Evolutionary conservation across 768 basidiomycete species (phyloP).

Genomic region (Phaeotremella fagi): DNA sequence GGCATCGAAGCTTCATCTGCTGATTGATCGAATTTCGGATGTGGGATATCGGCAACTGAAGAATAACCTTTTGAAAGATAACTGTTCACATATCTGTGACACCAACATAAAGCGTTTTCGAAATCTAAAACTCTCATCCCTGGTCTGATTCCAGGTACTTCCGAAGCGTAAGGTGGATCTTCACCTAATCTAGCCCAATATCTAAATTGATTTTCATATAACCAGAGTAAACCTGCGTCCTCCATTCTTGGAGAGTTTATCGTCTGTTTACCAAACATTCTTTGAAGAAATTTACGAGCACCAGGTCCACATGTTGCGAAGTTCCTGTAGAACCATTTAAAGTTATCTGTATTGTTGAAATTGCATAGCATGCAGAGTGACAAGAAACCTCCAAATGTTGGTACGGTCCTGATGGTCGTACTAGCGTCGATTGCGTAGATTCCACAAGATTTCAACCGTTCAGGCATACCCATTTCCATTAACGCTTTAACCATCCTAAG

Average conservation of each 20-base stretch:
- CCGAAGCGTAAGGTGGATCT: slow-evolving; percentile 20
- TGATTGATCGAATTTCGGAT: slow-evolving; percentile 2
- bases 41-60: slow-evolving; percentile 77
- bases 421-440: slow-evolving; percentile 25
- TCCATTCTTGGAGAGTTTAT: slow-evolving; percentile 25
- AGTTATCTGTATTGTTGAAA: slow-evolving; percentile 16
- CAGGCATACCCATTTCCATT: slow-evolving; percentile 22
- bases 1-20: slow-evolving; percentile 7
- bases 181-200: slow-evolving; percentile 24
- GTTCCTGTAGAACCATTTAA: slow-evolving; percentile 17
- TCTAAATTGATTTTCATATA: slow-evolving; percentile 31
- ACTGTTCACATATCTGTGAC: slow-evolving; percentile 58
- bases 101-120: slow-evolving; percentile 33
- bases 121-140: slow-evolving; percentile 28
- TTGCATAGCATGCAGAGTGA: slow-evolving; percentile 17
- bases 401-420: slow-evolving; percentile 15
- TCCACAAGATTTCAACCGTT: slow-evolving; percentile 1
- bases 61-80: slow-evolving; percentile 85
- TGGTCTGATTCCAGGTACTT: slow-evolving; percentile 15
- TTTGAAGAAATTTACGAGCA: slow-evolving; percentile 10
- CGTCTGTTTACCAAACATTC: slow-evolving; percentile 16
- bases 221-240: slow-evolving; percentile 27
- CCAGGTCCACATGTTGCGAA: slow-evolving; percentile 31
- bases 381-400: slow-evolving; percentile 27
- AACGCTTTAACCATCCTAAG: slow-evolving; percentile 20